These are phyloP conservation scores for Cyclocybe cylindracea DNA, from an alignment of 768 basidiomycete genomes.

Conservation along the genomic window DNA sequence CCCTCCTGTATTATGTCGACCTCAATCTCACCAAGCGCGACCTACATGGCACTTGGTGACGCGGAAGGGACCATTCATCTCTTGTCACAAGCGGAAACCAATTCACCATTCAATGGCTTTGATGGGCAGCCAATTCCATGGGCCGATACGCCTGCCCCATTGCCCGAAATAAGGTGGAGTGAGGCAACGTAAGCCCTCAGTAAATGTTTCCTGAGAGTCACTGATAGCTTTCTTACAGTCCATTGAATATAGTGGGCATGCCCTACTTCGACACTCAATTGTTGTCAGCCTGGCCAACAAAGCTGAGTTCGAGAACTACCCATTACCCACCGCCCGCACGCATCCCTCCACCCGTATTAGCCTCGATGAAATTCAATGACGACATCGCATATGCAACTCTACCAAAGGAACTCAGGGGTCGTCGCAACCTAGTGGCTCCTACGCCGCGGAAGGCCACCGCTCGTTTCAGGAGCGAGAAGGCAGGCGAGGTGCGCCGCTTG, in stretches of 20 bases:
- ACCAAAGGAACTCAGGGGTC: slow-evolving; percentile 82
- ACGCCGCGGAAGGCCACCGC: slow-evolving; percentile 55
- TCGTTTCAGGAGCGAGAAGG: slow-evolving; percentile 87
- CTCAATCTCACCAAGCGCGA: slow-evolving; percentile 82
- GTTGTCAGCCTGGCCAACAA: slow-evolving; percentile 69
- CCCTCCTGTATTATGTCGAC: slow-evolving; percentile 76
- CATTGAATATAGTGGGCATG: slow-evolving; percentile 86
- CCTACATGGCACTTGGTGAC: slow-evolving; percentile 94
- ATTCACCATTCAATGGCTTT: slow-evolving; percentile 84
- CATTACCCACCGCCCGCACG: slow-evolving; percentile 70
- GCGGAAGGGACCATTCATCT: slow-evolving; percentile 83
- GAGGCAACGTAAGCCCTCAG: slow-evolving; percentile 67
- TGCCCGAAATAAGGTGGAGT: slow-evolving; percentile 79
- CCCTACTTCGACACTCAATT: slow-evolving; percentile 78
- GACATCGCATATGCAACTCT: slow-evolving; percentile 87
- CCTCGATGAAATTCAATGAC: slow-evolving; percentile 83
- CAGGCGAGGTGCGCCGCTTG: slow-evolving; percentile 37
- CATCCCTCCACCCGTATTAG: slow-evolving; percentile 78
- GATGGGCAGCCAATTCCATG: slow-evolving; percentile 86
- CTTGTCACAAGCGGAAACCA: slow-evolving; percentile 70
- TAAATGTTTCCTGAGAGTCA: not conserved
- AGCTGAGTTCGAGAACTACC: slow-evolving; percentile 38
- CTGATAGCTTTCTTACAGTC: slow-evolving; percentile 43
- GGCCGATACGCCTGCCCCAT: slow-evolving; percentile 71
- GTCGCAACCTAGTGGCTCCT: slow-evolving; percentile 72